These are phyloP conservation scores for Heliamphora ciliata DNA, from an alignment of 179 eudicot species.

Conservation along the genomic window DNA sequence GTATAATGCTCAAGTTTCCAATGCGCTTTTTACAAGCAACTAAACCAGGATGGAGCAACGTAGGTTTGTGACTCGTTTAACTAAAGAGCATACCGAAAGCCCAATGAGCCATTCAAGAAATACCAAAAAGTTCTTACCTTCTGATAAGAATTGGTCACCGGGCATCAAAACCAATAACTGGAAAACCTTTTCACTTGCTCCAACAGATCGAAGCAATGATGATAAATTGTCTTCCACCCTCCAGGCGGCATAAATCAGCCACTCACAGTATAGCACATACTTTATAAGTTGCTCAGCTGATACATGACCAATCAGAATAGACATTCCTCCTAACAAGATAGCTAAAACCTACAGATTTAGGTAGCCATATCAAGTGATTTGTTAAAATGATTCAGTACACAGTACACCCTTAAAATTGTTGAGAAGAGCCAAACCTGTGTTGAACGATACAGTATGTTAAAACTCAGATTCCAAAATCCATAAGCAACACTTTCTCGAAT, in stretches of 20 bases:
- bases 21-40: background rate
- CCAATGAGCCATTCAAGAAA: background rate
- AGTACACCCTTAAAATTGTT: background rate
- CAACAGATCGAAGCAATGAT: constrained; percentile 50
- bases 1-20: background rate
- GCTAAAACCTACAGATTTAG: constrained; percentile 37
- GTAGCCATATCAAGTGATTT: background rate
- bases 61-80: background rate
- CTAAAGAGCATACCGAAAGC: background rate
- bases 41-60: constrained; percentile 1
- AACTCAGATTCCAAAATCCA: constrained; percentile 53
- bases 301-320: constrained; percentile 39
- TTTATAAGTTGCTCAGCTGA: constrained; percentile 58
- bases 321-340: constrained; percentile 51
- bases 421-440: constrained; percentile 41
- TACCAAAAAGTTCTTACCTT: constrained; percentile 31
- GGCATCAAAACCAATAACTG: constrained; percentile 45
- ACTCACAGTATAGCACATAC: constrained; percentile 62
- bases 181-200: constrained; percentile 58
- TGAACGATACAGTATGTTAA: constrained; percentile 37
- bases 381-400: background rate
- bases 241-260: constrained; percentile 73
- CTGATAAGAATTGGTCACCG: constrained; percentile 35
- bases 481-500: constrained; percentile 43
- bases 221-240: constrained; percentile 46